These are phyloP conservation scores for Blepharisma stoltei DNA, from an alignment of 73 alveolate genomes.

Conservation along the genomic window DNA sequence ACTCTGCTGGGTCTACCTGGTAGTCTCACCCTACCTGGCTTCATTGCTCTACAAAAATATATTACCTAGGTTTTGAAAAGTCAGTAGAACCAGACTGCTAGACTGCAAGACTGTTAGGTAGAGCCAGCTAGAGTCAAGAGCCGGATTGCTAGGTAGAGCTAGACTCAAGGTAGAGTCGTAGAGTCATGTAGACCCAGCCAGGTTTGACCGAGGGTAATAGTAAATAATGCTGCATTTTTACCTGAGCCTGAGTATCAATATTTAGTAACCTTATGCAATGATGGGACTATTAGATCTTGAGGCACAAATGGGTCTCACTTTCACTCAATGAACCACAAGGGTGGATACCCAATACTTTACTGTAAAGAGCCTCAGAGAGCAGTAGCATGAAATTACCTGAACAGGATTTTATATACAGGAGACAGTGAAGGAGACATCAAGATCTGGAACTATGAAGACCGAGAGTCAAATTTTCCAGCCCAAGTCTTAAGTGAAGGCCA, in stretches of 20 bases:
- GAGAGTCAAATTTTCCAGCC: conserved; percentile 40
- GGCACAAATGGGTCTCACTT: conserved; percentile 22
- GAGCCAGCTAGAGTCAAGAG: no score
- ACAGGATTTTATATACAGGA: conserved; percentile 69
- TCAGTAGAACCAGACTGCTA: no score
- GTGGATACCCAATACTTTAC: conserved; percentile 40
- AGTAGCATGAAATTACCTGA: conserved; percentile 72
- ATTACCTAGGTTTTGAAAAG: no score
- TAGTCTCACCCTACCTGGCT: no score
- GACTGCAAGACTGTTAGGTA: no score
- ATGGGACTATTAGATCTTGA: conserved; percentile 70
- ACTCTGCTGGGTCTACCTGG: no score
- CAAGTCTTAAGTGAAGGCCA: conserved; percentile 58
- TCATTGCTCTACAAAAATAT: no score
- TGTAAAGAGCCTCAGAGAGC: conserved; percentile 50
- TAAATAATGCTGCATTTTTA: conserved; percentile 31
- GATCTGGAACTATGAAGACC: conserved; percentile 67
- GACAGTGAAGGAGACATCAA: conserved; percentile 63
- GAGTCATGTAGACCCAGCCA: no score
- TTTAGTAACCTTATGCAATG: conserved; percentile 65
- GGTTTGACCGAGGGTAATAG: no score
- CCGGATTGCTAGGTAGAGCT: no score
- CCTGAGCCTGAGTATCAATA: conserved; percentile 52
- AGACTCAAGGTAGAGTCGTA: no score
- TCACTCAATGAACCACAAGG: background rate